Percentiles rank a stretch among this genome's conserved stretches.
Evolutionary conservation across 129 eudicot genomes (phyloP).

Genomic region (Lactuca saligna): DNA sequence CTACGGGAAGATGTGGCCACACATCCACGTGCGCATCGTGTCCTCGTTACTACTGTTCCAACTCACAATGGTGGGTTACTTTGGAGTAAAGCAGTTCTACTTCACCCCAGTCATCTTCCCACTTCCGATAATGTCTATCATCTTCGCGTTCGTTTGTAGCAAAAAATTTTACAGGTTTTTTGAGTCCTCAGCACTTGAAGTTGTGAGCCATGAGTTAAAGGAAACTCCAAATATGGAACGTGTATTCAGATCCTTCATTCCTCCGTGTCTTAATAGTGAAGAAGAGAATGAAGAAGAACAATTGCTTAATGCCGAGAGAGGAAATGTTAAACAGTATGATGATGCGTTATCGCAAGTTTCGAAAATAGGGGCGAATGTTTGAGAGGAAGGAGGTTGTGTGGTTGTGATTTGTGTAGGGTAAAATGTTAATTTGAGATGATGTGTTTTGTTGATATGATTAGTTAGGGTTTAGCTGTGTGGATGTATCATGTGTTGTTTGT

Average conservation of each 20-base stretch:
- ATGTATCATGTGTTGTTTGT: not conserved
- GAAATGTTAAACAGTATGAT: slow-evolving; percentile 39
- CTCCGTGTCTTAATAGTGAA: slow-evolving; percentile 56
- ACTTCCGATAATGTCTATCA: slow-evolving; percentile 59
- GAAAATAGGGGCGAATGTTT: slow-evolving; percentile 28
- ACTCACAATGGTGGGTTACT: slow-evolving; percentile 79
- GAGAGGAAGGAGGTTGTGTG: not conserved
- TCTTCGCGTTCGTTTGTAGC: slow-evolving; percentile 57
- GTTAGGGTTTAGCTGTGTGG: slow-evolving; percentile 3
- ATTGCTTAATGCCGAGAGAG: too few relatives aligned
- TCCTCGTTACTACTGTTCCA: slow-evolving; percentile 68
- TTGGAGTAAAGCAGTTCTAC: slow-evolving; percentile 46
- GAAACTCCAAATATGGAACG: slow-evolving; percentile 77
- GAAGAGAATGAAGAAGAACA: slow-evolving; percentile 42
- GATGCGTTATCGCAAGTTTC: slow-evolving; percentile 47
- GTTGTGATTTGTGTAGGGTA: not conserved
- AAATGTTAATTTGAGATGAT: too few relatives aligned
- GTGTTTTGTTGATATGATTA: slow-evolving; percentile 17
- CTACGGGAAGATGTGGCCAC: slow-evolving; percentile 94
- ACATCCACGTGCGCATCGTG: slow-evolving; percentile 58
- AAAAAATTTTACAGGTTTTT: slow-evolving; percentile 67
- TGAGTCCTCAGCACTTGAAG: slow-evolving; percentile 65
- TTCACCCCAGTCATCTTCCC: slow-evolving; percentile 53
- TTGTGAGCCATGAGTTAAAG: slow-evolving; percentile 47
- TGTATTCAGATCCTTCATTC: slow-evolving; percentile 54